Percentiles rank a stretch among this genome's conserved stretches.
Evolutionary conservation across 2,329 filamentous ascomycete species (phyloP).

Genomic region (Paraphoma chrysanthemicola): DNA sequence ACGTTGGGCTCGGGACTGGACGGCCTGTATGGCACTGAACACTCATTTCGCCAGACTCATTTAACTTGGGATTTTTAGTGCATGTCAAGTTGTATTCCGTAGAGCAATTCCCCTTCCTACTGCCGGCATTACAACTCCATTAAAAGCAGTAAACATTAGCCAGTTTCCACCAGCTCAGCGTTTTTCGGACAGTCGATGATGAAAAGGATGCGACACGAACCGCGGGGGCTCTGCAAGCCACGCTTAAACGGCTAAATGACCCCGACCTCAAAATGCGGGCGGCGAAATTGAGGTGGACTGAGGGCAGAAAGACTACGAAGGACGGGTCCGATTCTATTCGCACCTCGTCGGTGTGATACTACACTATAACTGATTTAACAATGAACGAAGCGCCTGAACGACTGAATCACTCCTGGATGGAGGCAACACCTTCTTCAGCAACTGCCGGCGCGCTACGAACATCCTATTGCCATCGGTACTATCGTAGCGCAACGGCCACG

Average conservation of each 20-base stretch:
- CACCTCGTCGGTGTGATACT: neutral
- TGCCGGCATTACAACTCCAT: neutral
- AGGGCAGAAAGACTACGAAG: neutral
- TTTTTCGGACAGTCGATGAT: conserved; percentile 9
- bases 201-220: conserved; percentile 2
- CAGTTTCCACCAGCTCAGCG: neutral
- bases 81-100: too few relatives aligned
- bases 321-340: neutral
- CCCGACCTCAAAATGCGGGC: conserved; percentile 1
- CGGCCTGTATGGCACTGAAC: too few relatives aligned
- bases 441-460: neutral
- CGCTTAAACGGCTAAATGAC: conserved; percentile 44
- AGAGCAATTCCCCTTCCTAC: too few relatives aligned
- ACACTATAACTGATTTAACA: neutral
- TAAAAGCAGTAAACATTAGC: neutral
- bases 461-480: neutral
- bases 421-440: neutral
- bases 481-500: conserved; percentile 1
- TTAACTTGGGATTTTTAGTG: too few relatives aligned
- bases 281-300: conserved; percentile 1
- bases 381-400: too few relatives aligned
- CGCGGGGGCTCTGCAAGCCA: conserved; percentile 8
- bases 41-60: too few relatives aligned
- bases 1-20: too few relatives aligned
- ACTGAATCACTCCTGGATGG: neutral